Percentiles rank a stretch among this genome's conserved stretches.
phyloP scores from a whole-genome alignment of 768 basidiomycete genomes.

The Tephrocybe sp. region DNA sequence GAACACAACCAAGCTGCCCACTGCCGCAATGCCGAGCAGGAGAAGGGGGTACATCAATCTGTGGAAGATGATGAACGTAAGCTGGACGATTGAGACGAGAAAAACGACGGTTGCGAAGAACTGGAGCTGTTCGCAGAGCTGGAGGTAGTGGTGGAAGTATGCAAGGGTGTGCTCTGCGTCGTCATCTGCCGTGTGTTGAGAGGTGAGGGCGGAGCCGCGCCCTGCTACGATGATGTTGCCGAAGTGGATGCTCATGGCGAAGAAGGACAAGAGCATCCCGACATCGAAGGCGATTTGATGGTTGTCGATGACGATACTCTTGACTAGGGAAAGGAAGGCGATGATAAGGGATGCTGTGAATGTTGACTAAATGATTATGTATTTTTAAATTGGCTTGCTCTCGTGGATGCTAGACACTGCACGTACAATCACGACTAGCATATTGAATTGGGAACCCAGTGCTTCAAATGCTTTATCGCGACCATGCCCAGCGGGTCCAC shows the following conservation, averaged over 20 bases:
- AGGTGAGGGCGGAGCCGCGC: slow-evolving; percentile 24
- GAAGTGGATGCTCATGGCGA: slow-evolving; percentile 29
- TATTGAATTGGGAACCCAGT: slow-evolving; percentile 26
- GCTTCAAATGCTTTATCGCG: slow-evolving; percentile 15
- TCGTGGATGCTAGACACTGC: neutral
- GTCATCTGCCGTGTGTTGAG: slow-evolving; percentile 18
- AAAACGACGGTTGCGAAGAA: slow-evolving; percentile 27
- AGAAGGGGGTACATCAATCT: slow-evolving; percentile 28
- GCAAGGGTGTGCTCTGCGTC: slow-evolving; percentile 10
- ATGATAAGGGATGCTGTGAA: slow-evolving; percentile 30
- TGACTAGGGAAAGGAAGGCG: slow-evolving; percentile 25
- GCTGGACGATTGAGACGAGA: slow-evolving; percentile 23
- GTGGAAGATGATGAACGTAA: slow-evolving; percentile 30
- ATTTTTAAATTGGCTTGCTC: no score
- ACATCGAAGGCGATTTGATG: slow-evolving; percentile 25
- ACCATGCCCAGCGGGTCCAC: no score
- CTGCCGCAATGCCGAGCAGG: slow-evolving; percentile 18
- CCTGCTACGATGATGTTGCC: slow-evolving; percentile 32
- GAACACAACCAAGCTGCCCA: slow-evolving; percentile 22
- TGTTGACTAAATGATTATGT: slow-evolving; percentile 26
- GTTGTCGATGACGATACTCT: slow-evolving; percentile 18
- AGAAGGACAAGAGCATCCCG: slow-evolving; percentile 30
- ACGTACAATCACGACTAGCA: slow-evolving; percentile 28
- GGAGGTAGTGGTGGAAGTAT: slow-evolving; percentile 29
- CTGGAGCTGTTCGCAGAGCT: slow-evolving; percentile 32